Base-by-base conservation (phyloP, 2,329 filamentous ascomycete species). In the Shiraia bambusicola region DNA sequence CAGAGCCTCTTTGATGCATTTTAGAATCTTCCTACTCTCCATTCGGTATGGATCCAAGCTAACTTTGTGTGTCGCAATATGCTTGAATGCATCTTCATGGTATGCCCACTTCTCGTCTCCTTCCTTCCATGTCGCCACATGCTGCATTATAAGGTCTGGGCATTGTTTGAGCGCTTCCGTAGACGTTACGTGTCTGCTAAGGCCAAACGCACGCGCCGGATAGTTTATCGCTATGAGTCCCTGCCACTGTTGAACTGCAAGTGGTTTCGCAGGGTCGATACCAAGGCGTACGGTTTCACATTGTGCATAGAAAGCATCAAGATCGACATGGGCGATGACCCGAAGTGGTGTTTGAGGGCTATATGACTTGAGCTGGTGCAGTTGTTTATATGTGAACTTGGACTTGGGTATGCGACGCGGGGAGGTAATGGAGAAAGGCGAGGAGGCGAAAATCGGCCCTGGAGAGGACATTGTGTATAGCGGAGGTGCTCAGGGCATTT, bases 171-270 rank as follows among this genome's bases (percentile, higher is more conserved):
- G 85, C 13, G 93, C 93, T 61, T 97, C 93, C 3, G 76, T 76
- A 29, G 88, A 79, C 7, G 83, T 87, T 50, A 92, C 84, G 71
- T 94, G 88, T 25, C 92, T 77, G 31, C 77, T 85, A 39, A 98
- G 83, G 2, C 88, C 90, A 58, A 82, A 91, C 7, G 80, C 79
- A 12, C 93, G 83, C 4, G 92, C 91, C 2, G 93, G 83, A 63
- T 98, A 98, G 72, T 98, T 98, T 69, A 98, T 83, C 3, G 93
- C 93, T 63, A 98, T 98, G 16, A 98, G 77, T 7, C 87, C 89
- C 69, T 94, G 87, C 87, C 87, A 97, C 76, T 97, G 92, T 64
- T 94, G 91, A 14, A 98, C 93, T 1, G 90, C 93, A 16, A 98
- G 79, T 8, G 93, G 93, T 52, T 83, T 80, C 42, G 89, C 81